A percentile compares a stretch with the other conserved stretches of the same genome.
These are phyloP conservation scores for Hanseniaspora vineae DNA, from an alignment of 805 yeast genomes.

Conservation along the genomic window DNA sequence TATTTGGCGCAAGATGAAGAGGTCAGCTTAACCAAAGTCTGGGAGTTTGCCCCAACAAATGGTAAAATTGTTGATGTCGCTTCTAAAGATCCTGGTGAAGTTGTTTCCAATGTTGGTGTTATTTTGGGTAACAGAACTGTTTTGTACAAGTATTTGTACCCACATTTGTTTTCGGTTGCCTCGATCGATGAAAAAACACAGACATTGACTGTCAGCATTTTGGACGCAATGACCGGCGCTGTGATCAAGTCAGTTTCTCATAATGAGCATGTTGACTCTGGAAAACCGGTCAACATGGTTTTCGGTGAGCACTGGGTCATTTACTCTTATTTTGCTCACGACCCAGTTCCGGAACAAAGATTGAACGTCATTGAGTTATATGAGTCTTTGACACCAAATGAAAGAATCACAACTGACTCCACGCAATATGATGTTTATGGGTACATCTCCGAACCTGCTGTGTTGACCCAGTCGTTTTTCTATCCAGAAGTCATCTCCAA, in stretches of 20 bases:
- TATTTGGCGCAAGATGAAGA: slow-evolving; percentile 2
- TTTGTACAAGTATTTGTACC: slow-evolving; percentile 72
- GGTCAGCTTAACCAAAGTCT: slow-evolving; percentile 21
- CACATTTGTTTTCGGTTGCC: slow-evolving; percentile 46
- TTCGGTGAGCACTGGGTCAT: slow-evolving; percentile 80
- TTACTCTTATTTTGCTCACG: slow-evolving; percentile 44
- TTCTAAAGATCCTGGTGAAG: slow-evolving; percentile 27
- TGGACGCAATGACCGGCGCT: slow-evolving; percentile 64
- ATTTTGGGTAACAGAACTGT: slow-evolving; percentile 60
- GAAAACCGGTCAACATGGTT: slow-evolving; percentile 34
- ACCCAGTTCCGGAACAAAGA: slow-evolving; percentile 40
- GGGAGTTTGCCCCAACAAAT: slow-evolving; percentile 22
- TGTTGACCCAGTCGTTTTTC: slow-evolving; percentile 43
- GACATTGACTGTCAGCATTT: slow-evolving; percentile 34
- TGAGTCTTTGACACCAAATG: slow-evolving; percentile 47
- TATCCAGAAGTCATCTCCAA: slow-evolving; percentile 46
- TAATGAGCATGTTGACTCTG: slow-evolving; percentile 29
- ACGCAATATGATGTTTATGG: background rate
- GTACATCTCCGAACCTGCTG: slow-evolving; percentile 2
- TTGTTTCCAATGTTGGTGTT: slow-evolving; percentile 50
- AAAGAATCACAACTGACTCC: slow-evolving; percentile 21
- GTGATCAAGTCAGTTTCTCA: slow-evolving; percentile 34
- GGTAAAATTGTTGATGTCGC: slow-evolving; percentile 27
- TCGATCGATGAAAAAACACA: slow-evolving; percentile 22
- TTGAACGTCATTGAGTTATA: slow-evolving; percentile 67